Conservation (phyloP, 345 rosid genomes). For the Carallia pectinifolia region DNA sequence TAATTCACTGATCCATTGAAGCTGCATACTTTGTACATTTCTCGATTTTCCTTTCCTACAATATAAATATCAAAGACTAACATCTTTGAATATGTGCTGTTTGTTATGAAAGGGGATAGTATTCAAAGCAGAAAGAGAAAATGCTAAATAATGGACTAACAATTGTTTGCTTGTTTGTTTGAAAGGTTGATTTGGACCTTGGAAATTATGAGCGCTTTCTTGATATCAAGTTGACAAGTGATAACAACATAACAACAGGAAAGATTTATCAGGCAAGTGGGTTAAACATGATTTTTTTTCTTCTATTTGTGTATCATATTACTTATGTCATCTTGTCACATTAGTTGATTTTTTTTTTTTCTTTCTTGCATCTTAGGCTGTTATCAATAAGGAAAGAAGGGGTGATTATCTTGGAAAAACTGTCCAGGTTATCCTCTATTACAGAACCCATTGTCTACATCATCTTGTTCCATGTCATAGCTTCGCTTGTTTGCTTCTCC, state of each 20-base stretch:
- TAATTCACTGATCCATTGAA: not conserved
- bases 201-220: conserved; percentile 97
- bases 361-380: conserved; percentile 41
- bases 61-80: not conserved
- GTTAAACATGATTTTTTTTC: not conserved
- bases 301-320: not conserved
- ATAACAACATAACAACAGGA: conserved; percentile 89
- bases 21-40: no score
- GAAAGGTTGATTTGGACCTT: conserved; percentile 97
- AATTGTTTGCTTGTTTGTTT: conserved; percentile 15
- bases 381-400: conserved; percentile 87
- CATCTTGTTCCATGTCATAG: not conserved
- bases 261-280: conserved; percentile 77
- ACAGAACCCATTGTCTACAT: conserved; percentile 3
- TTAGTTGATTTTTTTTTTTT: not conserved
- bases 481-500: not conserved
- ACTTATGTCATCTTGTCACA: not conserved
- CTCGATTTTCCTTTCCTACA: no score
- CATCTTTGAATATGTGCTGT: not conserved
- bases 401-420: conserved; percentile 98
- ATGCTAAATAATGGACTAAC: not conserved
- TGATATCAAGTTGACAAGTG: conserved; percentile 73
- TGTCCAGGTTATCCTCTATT: conserved; percentile 65
- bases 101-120: not conserved
- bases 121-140: not conserved